Base-by-base conservation (phyloP, 331 rosid species). In the Quercus tomentella region DNA sequence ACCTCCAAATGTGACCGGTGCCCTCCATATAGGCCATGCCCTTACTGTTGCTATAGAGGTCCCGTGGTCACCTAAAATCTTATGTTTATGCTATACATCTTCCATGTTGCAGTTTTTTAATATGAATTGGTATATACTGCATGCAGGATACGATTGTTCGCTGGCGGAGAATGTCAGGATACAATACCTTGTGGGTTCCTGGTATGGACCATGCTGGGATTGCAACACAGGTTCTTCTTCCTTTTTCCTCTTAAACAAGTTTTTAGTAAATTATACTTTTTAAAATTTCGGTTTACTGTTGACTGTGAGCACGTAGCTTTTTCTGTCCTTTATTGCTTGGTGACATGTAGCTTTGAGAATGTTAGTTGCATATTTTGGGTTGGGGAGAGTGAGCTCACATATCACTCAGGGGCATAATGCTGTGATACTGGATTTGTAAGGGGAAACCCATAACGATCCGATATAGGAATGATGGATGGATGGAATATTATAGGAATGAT, bases 141-240 rank as follows among this genome's bases (percentile, higher is more conserved):
- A 30, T 87, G 80, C 86, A 96, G 99, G 99, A 96, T 81, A 92
- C 96, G 3, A 90, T 96, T 77, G 93, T 93, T 77, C 94, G 99
- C 17, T 96, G 99, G 99, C 83, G 92, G 43, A 90, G 94, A 85
- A 96, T 96, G 97, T 88, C 92, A 56, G 98, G 99, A 72, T 91
- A 86, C 89, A 96, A 96, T 88, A 30, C 91, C 75, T 68, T 96
- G 89, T 96, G 98, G 99, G 98, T 96, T 81, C 99, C 99, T 81
- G 94, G 97, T 79, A 84, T 91, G 93, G 99, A 96, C 86, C 99
- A 96, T 82, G 97, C 99, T 7, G 99, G 98, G 78, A 93, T 96
- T 68, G 98, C 99, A 21, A 96, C 99, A 20, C 99, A 96, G 99
- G 98, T 92, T 75, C 51, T 79, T 5, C 75, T 57, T 70, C 72